Percentiles rank a stretch among this genome's conserved stretches.
Conservation (phyloP, 345 rosid genomes). For the Hibiscus trionum region DNA sequence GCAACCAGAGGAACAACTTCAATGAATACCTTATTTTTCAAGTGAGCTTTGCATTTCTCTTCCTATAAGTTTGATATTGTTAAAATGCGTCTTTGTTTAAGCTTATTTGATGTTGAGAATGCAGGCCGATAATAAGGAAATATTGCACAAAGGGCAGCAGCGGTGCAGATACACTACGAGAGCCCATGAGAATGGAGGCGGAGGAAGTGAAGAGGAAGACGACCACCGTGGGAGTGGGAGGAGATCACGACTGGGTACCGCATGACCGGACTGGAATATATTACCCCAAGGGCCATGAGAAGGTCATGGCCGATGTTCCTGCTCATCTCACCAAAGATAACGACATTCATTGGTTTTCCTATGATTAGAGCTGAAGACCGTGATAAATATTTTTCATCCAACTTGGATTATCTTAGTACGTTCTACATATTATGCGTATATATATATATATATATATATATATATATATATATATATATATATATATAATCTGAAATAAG, state of each 20-base stretch:
- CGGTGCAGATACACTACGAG: constrained; percentile 14
- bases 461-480: too few relatives aligned
- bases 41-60: constrained; percentile 10
- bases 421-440: neutral
- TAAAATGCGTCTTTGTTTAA: neutral
- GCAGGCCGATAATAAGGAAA: neutral
- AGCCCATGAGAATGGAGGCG: constrained; percentile 22
- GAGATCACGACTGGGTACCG: constrained; percentile 17
- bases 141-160: constrained; percentile 14
- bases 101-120: neutral
- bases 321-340: neutral
- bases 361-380: neutral
- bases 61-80: neutral
- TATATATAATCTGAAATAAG: neutral
- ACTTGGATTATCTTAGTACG: neutral
- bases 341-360: neutral
- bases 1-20: neutral
- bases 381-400: neutral
- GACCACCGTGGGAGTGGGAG: constrained; percentile 1
- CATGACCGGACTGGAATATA: constrained; percentile 29
- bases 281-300: constrained; percentile 40
- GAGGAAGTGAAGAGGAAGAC: constrained; percentile 12
- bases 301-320: constrained; percentile 25
- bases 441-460: neutral
- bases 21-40: constrained; percentile 16